These are phyloP conservation scores for Fomitiporia mediterranea DNA, from an alignment of 1,284 basidiomycete genomes.

Conservation along the genomic window DNA sequence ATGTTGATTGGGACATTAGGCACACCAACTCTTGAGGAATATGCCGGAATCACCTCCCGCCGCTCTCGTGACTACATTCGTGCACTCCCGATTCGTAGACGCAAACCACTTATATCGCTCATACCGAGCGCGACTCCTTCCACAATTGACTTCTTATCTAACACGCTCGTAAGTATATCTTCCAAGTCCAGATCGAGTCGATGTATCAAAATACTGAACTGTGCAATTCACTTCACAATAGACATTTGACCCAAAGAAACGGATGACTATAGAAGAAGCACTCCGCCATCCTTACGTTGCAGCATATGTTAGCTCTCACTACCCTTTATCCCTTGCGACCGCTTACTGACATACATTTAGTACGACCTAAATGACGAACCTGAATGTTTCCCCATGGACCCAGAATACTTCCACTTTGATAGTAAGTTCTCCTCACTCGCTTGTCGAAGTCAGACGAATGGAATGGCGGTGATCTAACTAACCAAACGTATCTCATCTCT, in stretches of 20 bases:
- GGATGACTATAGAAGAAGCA: constrained; percentile 94
- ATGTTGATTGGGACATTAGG: constrained; percentile 68
- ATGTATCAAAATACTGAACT: background rate
- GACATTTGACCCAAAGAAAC: constrained; percentile 95
- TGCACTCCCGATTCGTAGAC: constrained; percentile 97
- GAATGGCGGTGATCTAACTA: background rate
- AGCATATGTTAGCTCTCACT: constrained; percentile 60
- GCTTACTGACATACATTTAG: constrained; percentile 35
- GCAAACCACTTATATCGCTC: constrained; percentile 85
- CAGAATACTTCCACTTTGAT: constrained; percentile 86
- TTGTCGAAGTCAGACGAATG: background rate
- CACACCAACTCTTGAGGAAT: constrained; percentile 26
- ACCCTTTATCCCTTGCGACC: background rate
- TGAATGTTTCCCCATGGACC: constrained; percentile 64
- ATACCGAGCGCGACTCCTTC: constrained; percentile 92
- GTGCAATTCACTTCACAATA: constrained; percentile 80
- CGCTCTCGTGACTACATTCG: constrained; percentile 94
- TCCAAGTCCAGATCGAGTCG: constrained; percentile 43
- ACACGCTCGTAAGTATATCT: constrained; percentile 71
- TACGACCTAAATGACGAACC: constrained; percentile 87
- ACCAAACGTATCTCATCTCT: constrained; percentile 20
- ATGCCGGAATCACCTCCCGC: constrained; percentile 23
- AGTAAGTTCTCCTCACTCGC: constrained; percentile 37
- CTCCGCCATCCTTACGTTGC: constrained; percentile 91
- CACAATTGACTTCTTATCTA: constrained; percentile 88